Base-by-base conservation (phyloP, 1,139 yeast species). In the Sugiyamaella castrensis region DNA sequence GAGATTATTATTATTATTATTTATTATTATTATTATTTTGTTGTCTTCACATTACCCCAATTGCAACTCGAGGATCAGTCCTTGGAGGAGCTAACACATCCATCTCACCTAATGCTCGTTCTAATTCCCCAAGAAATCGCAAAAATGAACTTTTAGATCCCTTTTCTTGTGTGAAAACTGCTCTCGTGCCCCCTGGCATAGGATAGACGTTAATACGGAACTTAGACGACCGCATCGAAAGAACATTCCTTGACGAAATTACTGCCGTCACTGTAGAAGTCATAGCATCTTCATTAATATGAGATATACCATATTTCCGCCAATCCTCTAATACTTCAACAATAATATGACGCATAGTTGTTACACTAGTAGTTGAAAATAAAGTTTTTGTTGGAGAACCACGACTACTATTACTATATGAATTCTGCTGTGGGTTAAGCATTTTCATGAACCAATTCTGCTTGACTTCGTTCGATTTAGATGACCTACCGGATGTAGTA, bases 361-460 rank as follows among this genome's bases (percentile, higher is more conserved):
- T 53, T 16, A 58, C 58, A 7, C 60, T 50, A 46, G 63, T 51
- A 2, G 59, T 50, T 5, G 69, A 62, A 40, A 58, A 55, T 28
- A 67, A 55, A 0, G 64, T 55, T 52, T 58, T 60, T 15, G 61
- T 54, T 24, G 52, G 48, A 16, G 50, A n/a, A 10, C 37, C 9
- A 11, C 19, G 2, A 19, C 16, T 13, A 5, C 11, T 4, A 34
- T 36, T 12, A 19, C 27, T 26, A 15, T 34, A 35, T 15, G 26
- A 37, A 10, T 26, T 39, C 6, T 34, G 44, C 13, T 52, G 54
- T 3, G 53, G 55, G 13, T 50, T 48, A 34, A 69, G 58, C 57
- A 69, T 59, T 54, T 68, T 69, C 67, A 69, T 63, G 55, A 69
- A 67, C 73, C 73, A 69, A 50, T 66, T 69, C 55, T 69, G 72